Percentiles rank a stretch among this genome's conserved stretches.
Conservation (phyloP, 2,329 filamentous ascomycete species). For the Xylariaceae sp. region DNA sequence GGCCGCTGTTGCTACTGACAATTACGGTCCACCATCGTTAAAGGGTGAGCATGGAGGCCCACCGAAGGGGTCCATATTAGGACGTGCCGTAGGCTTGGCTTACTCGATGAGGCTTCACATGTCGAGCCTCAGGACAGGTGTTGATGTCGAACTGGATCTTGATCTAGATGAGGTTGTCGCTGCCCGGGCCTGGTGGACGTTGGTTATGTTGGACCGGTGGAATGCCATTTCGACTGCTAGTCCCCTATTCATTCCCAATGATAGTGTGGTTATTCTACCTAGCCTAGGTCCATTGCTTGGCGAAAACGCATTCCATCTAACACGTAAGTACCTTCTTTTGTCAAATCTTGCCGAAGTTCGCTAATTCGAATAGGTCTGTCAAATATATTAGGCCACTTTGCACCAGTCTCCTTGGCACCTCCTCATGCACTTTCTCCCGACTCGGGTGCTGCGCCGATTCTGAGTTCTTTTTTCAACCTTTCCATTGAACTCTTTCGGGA, state of each 20-base stretch:
- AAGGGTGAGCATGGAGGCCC: slow-evolving; percentile 48
- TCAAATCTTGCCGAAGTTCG: too few species aligned
- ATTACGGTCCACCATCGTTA: slow-evolving; percentile 49
- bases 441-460: slow-evolving; percentile 44
- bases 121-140: slow-evolving; percentile 37
- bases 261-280: slow-evolving; percentile 60
- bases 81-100: slow-evolving; percentile 66
- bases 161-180: slow-evolving; percentile 66
- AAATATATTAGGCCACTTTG: slow-evolving; percentile 59
- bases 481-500: slow-evolving; percentile 68
- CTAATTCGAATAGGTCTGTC: slow-evolving; percentile 51
- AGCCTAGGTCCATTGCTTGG: slow-evolving; percentile 65
- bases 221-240: slow-evolving; percentile 69
- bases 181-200: slow-evolving; percentile 70
- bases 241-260: slow-evolving; percentile 64
- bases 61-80: slow-evolving; percentile 60
- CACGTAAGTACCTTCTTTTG: slow-evolving; percentile 56
- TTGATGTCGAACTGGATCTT: slow-evolving; percentile 51
- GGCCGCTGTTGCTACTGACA: slow-evolving; percentile 67
- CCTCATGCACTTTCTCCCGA: slow-evolving; percentile 47
- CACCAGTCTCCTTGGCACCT: slow-evolving; percentile 48
- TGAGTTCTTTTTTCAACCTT: slow-evolving; percentile 56
- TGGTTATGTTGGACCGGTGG: slow-evolving; percentile 74
- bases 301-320: slow-evolving; percentile 64
- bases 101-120: slow-evolving; percentile 66